phyloP scores from a whole-genome alignment of 768 basidiomycete genomes.

The Suillus weaverae region DNA sequence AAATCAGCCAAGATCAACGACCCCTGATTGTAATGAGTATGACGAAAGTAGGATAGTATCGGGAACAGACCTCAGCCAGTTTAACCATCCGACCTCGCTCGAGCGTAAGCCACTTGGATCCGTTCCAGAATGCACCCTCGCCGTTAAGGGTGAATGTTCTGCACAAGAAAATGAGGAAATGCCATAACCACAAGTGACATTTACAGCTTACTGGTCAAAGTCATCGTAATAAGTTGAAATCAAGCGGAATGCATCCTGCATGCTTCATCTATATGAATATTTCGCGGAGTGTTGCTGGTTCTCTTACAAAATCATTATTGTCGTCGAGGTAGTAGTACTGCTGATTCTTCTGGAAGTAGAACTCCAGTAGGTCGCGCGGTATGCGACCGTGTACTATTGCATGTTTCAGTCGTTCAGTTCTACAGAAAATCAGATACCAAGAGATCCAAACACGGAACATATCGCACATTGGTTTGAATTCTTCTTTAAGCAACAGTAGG shows the following conservation, averaged over 20 bases:
- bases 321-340: conserved; percentile 5
- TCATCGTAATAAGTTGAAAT: neutral
- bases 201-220: neutral
- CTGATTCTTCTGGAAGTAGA: conserved; percentile 8
- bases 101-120: neutral
- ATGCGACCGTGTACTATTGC: conserved; percentile 16
- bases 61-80: neutral
- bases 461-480: conserved; percentile 18
- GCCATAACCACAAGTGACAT: neutral
- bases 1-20: conserved; percentile 6
- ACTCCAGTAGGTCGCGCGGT: conserved; percentile 14
- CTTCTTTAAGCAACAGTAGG: conserved; percentile 13
- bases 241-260: conserved; percentile 1
- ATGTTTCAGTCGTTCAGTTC: neutral
- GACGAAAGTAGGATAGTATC: neutral
- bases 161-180: neutral
- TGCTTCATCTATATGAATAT: neutral
- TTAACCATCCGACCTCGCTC: neutral
- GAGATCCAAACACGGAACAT: neutral
- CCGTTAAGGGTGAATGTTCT: conserved; percentile 3
- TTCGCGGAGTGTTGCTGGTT: neutral
- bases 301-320: conserved; percentile 3
- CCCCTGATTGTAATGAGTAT: neutral
- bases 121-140: neutral
- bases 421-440: neutral